Base-by-base conservation (phyloP, 352 stramenopile species). In the Ochromonadaceae sp. region DNA sequence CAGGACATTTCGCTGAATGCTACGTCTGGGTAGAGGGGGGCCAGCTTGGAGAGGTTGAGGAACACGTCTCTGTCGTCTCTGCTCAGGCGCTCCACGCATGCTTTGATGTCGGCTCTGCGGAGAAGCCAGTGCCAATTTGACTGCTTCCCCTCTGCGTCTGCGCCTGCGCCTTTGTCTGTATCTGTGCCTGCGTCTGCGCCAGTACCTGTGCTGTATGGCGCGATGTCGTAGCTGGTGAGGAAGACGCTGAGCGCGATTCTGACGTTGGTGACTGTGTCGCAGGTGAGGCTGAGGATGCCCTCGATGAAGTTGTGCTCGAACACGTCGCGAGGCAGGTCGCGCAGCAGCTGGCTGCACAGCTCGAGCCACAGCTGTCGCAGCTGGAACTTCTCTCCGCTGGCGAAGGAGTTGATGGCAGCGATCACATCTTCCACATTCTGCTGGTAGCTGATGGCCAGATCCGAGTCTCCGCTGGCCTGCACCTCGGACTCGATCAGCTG, bases 21-120 rank as follows among this genome's bases (percentile, higher is more conserved):
- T 28, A 65, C 42, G 22, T 65, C 44, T 2, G 60, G 60, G 47
- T 32, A 65, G 1, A 65, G 1, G 2, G n/a, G 4, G n/a, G 44
- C 17, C 17, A 67, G 40, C 30, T 40, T 42, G 1, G 5, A 26
- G 2, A 60, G 20, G 14, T 34, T 15, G 26, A 57, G 25, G 35
- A 42, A 65, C 4, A 67, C 48, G 25, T 65, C 60, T 20, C 15
- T 26, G 32, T 65, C 60, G 25, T 67, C 60, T 10, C 22, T 28
- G 31, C 5, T 34, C 2, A 65, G 26, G 2, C 57, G 5, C 14
- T 41, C 3, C 4, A 65, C 57, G 34, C 32, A 66, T 12, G 17
- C 22, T 17, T 49, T 7, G 17, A 60, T 67, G 31, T 67, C 53
- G 17, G 1, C 3, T 3, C 60, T 42, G 14, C 2, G 1, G 4